A percentile compares a stretch with the other conserved stretches of the same genome.
Conservation (phyloP, 371 early-diverging fungal species). For the Mortierella polycephala region DNA sequence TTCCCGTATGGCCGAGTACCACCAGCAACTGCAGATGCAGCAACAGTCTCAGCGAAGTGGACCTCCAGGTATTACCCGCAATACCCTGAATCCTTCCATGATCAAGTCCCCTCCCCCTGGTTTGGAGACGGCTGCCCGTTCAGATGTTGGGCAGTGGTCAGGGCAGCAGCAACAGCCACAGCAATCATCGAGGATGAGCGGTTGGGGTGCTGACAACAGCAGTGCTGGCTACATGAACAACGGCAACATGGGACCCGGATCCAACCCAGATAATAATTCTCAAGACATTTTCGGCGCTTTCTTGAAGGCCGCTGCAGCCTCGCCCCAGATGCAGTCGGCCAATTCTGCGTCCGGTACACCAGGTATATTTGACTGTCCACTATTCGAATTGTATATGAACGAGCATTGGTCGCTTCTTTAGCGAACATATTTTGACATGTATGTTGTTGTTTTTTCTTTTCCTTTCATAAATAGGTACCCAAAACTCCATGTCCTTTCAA, state of each 20-base stretch:
- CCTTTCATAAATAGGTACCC: constrained; percentile 3
- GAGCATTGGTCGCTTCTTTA: not conserved
- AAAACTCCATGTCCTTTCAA: constrained; percentile 60
- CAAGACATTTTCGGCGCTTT: constrained; percentile 79
- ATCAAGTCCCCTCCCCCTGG: constrained; percentile 52
- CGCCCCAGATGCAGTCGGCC: constrained; percentile 14
- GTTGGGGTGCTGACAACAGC: constrained; percentile 13
- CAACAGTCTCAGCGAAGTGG: constrained; percentile 33
- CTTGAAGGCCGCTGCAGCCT: constrained; percentile 73
- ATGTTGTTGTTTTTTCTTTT: not conserved
- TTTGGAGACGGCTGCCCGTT: constrained; percentile 30
- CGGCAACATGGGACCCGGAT: not conserved
- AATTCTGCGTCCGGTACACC: constrained; percentile 1
- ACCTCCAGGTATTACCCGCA: constrained; percentile 37
- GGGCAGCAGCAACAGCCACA: constrained; percentile 33
- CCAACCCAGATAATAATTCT: constrained; percentile 56
- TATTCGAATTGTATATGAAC: not conserved
- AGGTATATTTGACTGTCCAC: constrained; percentile 3
- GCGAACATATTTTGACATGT: not conserved
- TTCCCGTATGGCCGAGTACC: constrained; percentile 55
- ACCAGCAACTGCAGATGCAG: constrained; percentile 55
- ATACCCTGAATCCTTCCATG: constrained; percentile 30
- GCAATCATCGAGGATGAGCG: constrained; percentile 19
- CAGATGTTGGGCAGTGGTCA: constrained; percentile 34
- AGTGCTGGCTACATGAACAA: constrained; percentile 1